phyloP scores from a whole-genome alignment of 176 grass and related monocot genomes.

The Triticum aestivum region DNA sequence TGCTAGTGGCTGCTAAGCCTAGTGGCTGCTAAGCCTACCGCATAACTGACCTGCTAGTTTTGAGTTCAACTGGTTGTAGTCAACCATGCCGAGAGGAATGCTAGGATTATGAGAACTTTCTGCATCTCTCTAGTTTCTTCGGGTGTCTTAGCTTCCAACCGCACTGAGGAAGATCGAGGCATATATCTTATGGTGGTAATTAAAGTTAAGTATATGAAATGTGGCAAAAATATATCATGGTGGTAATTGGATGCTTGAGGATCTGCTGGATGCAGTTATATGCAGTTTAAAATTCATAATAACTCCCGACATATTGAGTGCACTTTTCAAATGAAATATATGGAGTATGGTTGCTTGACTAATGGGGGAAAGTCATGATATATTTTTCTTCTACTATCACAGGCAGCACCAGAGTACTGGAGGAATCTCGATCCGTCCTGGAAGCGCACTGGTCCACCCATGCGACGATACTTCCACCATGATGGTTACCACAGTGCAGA shows the following conservation, averaged over 20 bases:
- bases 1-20: slow-evolving; percentile 25
- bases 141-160: slow-evolving; percentile 42
- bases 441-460: slow-evolving; percentile 75
- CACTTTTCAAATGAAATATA: slow-evolving; percentile 4
- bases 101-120: slow-evolving; percentile 49
- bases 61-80: slow-evolving; percentile 45
- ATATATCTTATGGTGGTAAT: slow-evolving; percentile 39
- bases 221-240: background rate
- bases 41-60: slow-evolving; percentile 45
- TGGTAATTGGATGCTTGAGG: background rate
- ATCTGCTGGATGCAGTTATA: background rate
- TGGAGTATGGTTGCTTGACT: background rate
- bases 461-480: slow-evolving; percentile 80
- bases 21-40: slow-evolving; percentile 20
- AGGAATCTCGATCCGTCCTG: slow-evolving; percentile 82
- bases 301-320: background rate
- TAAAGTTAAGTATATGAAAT: background rate
- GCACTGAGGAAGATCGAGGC: slow-evolving; percentile 41
- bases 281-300: slow-evolving; percentile 1
- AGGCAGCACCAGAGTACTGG: slow-evolving; percentile 92
- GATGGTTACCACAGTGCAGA: slow-evolving; percentile 79
- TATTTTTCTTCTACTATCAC: background rate
- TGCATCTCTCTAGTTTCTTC: slow-evolving; percentile 45
- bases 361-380: too few relatives aligned
- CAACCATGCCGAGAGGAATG: slow-evolving; percentile 37